phyloP scores from a whole-genome alignment of 2,329 filamentous ascomycete species.

The Sporothrix mexicana region DNA sequence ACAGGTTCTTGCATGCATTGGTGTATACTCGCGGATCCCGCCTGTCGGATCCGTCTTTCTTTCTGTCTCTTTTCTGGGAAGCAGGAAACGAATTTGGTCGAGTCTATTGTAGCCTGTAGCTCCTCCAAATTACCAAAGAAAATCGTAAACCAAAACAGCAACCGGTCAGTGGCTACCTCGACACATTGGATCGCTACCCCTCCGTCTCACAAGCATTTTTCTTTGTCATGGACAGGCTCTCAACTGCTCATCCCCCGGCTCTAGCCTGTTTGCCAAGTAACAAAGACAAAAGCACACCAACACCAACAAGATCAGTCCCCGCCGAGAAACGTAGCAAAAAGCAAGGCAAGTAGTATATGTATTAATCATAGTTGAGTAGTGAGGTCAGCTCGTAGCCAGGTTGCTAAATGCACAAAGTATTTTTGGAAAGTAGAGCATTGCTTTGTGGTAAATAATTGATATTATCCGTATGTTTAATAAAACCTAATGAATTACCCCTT shows the following conservation, averaged over 20 bases:
- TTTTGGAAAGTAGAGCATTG: background rate
- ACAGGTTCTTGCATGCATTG: background rate
- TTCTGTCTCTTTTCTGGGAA: background rate
- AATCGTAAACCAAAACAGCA: background rate
- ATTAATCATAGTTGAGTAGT: too few species aligned
- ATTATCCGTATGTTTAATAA: constrained; percentile 21
- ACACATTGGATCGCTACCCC: too few species aligned
- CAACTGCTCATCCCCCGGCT: background rate
- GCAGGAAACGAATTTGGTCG: background rate
- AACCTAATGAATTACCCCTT: background rate
- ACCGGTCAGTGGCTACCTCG: background rate
- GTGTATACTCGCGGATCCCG: background rate
- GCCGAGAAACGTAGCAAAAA: background rate
- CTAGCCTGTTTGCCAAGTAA: background rate
- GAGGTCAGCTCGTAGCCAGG: too few species aligned
- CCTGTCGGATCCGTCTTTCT: background rate
- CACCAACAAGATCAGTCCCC: background rate
- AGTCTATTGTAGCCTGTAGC: background rate
- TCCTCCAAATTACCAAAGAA: constrained; percentile 10
- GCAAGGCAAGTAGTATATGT: too few species aligned
- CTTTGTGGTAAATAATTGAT: background rate
- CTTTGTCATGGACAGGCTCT: background rate
- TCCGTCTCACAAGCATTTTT: background rate
- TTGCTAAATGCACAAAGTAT: background rate
- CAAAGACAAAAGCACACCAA: background rate